Evolutionary conservation across 129 eudicot genomes (phyloP), one percentile per base, ranked within the genome.

Genomic region (Lactuca sativa): DNA sequence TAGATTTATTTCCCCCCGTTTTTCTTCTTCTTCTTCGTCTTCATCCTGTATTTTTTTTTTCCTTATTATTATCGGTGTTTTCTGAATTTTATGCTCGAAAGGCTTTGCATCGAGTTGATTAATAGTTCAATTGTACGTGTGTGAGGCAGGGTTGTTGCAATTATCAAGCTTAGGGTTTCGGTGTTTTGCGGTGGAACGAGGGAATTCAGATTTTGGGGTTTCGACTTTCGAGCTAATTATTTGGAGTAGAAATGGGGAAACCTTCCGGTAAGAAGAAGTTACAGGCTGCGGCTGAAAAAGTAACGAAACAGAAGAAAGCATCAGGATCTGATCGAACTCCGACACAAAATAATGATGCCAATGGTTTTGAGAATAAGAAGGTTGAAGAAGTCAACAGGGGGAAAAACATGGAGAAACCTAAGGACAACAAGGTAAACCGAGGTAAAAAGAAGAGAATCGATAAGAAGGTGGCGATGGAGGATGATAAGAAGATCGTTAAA

Each of bases 301-400:
- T 51, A 31, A 65, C 31, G 53, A 84, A 77, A 66, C 90, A 71
- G 56, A 54, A 54, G 66, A 77, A 77, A 43, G 37, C 77, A 21
- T 16, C 53, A 59, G 53, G 71, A 43, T 64, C 72, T 9, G 92
- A 91, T 16, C 73, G 86, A 51, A 81, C 73, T 44, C 85, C 92
- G 15, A 88, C 82, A 66, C 81, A 83, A 41, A 63, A 83, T 11
- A 96, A 92, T 73, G 95, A 92, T 56, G 96, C 48, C 82, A 66
- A 54, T 82, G 89, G 96, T 89, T 96, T 33, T 88, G 87, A 60
- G 98, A 89, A 47, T 49, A 84, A 47, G 86, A 89, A 83, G 98
- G 90, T 70, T 92, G 90, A 82, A 96, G 96, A 40, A 86, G 82
- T 56, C 83, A 66, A 41, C 58, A 85, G 49, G 87, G 85, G 61